Conservation (phyloP, 495 filamentous ascomycete species). For the Geoglossum glabrum region DNA sequence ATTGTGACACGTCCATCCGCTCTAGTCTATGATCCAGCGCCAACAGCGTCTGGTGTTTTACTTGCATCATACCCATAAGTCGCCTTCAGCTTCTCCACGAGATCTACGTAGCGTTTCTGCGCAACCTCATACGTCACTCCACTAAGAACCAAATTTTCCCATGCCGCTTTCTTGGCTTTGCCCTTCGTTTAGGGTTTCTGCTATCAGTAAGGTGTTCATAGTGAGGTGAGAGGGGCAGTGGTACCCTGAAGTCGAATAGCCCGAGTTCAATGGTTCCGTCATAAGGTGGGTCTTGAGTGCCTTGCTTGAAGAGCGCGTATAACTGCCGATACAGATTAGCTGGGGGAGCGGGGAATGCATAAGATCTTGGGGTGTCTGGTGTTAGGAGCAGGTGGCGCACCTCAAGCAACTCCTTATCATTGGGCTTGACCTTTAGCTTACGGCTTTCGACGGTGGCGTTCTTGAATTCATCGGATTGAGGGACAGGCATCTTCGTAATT, state of each 20-base stretch:
- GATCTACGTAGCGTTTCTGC: slow-evolving; percentile 53
- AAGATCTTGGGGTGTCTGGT: not conserved
- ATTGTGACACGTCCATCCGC: not conserved
- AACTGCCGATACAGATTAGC: slow-evolving; percentile 17
- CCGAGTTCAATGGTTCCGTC: slow-evolving; percentile 22
- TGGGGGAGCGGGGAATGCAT: not conserved
- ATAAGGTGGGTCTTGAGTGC: slow-evolving; percentile 24
- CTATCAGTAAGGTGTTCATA: not conserved
- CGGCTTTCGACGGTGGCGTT: slow-evolving; percentile 41
- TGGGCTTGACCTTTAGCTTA: slow-evolving; percentile 40
- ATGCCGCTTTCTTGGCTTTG: slow-evolving; percentile 61
- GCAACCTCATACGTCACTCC: slow-evolving; percentile 37
- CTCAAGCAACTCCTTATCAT: slow-evolving; percentile 36
- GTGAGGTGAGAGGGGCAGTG: not conserved
- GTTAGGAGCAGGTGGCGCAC: slow-evolving; percentile 19
- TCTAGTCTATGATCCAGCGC: not conserved
- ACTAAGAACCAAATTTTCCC: slow-evolving; percentile 41
- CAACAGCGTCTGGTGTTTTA: slow-evolving; percentile 33
- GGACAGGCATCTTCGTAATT: not conserved
- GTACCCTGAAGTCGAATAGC: slow-evolving; percentile 34
- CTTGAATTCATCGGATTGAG: slow-evolving; percentile 31
- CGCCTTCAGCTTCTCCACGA: slow-evolving; percentile 47
- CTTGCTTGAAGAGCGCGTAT: slow-evolving; percentile 40
- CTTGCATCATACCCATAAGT: slow-evolving; percentile 39
- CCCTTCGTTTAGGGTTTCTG: slow-evolving; percentile 23